Evolutionary conservation across 73 alveolate species (phyloP).

Genomic region (Stentor roeselii): DNA sequence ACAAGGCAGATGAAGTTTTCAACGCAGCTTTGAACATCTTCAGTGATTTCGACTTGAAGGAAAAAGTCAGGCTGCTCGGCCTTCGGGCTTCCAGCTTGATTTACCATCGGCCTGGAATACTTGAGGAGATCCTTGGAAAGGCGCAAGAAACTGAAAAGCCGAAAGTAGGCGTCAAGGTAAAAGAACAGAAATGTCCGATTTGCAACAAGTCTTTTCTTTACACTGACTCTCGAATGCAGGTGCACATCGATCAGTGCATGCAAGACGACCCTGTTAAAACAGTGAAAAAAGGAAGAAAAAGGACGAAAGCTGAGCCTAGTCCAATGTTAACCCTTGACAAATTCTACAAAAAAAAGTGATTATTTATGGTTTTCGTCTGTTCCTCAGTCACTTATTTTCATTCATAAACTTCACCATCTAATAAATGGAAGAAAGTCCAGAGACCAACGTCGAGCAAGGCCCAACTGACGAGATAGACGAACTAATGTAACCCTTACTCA

Average conservation of each 20-base stretch:
- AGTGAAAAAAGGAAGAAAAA: neutral
- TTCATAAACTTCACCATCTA: too few relatives aligned
- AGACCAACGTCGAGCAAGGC: too few relatives aligned
- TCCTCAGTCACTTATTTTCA: neutral
- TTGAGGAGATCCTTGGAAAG: neutral
- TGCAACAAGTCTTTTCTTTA: neutral
- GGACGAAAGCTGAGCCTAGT: neutral
- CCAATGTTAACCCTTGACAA: neutral
- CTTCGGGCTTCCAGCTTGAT: neutral
- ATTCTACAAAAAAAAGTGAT: neutral
- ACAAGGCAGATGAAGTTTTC: neutral
- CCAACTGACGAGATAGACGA: too few relatives aligned
- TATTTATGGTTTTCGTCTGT: neutral
- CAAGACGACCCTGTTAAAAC: neutral
- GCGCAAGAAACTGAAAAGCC: neutral
- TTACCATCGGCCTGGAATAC: neutral
- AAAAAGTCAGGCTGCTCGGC: neutral
- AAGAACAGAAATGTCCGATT: neutral
- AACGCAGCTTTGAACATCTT: neutral
- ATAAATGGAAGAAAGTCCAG: too few relatives aligned
- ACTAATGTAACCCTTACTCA: too few relatives aligned
- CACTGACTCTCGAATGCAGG: neutral
- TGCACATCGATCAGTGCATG: neutral
- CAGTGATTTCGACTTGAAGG: neutral
- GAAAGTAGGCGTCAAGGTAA: neutral